Evolutionary conservation across 495 filamentous ascomycete genomes (phyloP).

Genomic region (Hyphodiscus hymeniophilus): DNA sequence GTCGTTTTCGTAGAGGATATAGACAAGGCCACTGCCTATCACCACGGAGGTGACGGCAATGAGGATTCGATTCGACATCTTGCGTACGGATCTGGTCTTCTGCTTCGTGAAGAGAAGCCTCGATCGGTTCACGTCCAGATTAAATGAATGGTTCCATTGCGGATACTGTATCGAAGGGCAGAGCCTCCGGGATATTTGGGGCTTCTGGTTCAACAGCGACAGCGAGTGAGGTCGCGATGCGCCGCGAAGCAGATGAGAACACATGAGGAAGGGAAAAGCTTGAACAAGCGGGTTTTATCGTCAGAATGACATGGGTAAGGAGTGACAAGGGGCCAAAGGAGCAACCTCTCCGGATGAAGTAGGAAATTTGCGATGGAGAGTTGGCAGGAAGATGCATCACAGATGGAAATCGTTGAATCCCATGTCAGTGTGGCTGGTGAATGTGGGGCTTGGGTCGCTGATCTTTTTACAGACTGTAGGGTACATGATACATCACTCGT

Average conservation of each 20-base stretch:
- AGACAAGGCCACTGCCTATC: conserved; percentile 5
- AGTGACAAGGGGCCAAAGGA: conserved; percentile 5
- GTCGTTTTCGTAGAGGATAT: conserved; percentile 19
- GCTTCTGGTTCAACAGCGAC: neutral
- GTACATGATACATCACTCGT: too few species aligned
- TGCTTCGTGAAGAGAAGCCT: conserved; percentile 6
- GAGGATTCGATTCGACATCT: conserved; percentile 9
- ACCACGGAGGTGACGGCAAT: conserved; percentile 13
- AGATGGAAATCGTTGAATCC: neutral
- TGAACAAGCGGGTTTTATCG: neutral
- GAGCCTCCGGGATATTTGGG: neutral
- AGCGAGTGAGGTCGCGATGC: neutral
- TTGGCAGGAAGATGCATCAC: neutral
- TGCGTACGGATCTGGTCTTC: conserved; percentile 3
- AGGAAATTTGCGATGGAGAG: neutral
- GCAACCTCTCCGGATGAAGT: conserved; percentile 1
- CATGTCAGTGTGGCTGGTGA: neutral
- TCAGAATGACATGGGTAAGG: neutral
- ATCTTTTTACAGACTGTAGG: too few species aligned
- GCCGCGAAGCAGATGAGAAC: conserved; percentile 7
- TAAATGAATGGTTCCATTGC: neutral
- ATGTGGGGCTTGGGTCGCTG: too few species aligned
- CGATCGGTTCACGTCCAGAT: neutral
- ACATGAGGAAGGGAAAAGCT: conserved; percentile 11
- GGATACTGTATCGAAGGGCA: neutral